Conservation (phyloP, 805 yeast genomes). For the Cyberlindnera saturnus region DNA sequence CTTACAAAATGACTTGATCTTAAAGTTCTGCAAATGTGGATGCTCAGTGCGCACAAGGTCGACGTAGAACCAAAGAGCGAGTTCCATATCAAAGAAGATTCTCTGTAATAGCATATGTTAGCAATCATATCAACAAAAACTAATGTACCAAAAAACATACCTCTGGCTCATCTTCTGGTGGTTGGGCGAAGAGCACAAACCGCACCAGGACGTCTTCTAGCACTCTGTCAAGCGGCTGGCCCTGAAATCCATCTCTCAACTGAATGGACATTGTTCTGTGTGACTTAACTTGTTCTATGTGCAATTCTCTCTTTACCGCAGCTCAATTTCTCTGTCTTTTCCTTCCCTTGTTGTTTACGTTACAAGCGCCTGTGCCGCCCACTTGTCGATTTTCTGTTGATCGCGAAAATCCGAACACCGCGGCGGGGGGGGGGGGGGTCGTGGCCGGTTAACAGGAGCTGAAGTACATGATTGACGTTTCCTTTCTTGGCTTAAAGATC, state of each 20-base stretch:
- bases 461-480: not conserved
- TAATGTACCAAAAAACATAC: constrained; percentile 19
- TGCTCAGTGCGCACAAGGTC: constrained; percentile 74
- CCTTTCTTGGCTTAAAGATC: too few species aligned
- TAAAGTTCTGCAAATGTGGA: constrained; percentile 69
- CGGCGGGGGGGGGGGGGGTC: too few species aligned
- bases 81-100: constrained; percentile 90
- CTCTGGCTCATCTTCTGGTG: constrained; percentile 25
- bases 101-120: constrained; percentile 33
- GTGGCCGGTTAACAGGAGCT: not conserved
- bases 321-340: not conserved
- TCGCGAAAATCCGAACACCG: too few species aligned
- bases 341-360: not conserved
- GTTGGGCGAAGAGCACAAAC: constrained; percentile 70
- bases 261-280: constrained; percentile 47
- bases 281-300: constrained; percentile 1
- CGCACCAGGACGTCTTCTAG: constrained; percentile 85
- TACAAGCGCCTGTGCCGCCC: not conserved
- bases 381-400: not conserved
- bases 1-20: constrained; percentile 70
- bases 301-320: not conserved
- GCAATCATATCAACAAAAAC: not conserved
- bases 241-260: constrained; percentile 47
- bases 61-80: constrained; percentile 95
- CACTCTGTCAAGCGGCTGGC: constrained; percentile 64